Evolutionary conservation across 1,284 basidiomycete species (phyloP).

Genomic region (Ceratobasidium papillatum): DNA sequence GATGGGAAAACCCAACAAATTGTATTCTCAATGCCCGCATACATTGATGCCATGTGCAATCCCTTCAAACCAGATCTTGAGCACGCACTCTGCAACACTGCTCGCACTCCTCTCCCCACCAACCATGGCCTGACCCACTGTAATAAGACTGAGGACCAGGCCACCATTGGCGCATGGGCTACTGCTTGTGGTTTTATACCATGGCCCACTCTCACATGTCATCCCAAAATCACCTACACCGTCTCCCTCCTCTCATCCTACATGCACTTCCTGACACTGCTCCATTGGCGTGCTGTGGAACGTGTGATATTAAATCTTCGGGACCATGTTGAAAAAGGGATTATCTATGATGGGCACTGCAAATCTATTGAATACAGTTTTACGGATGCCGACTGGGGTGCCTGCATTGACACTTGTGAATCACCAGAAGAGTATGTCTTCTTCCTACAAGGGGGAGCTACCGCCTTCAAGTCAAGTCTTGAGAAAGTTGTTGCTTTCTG

Average conservation of each 20-base stretch:
- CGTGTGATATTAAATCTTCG: conserved; percentile 47
- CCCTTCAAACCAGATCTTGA: not conserved
- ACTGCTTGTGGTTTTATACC: conserved; percentile 29
- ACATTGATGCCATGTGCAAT: not conserved
- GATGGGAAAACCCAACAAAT: not conserved
- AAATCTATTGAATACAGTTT: conserved; percentile 53
- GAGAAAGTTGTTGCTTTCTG: conserved; percentile 53
- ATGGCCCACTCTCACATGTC: conserved; percentile 20
- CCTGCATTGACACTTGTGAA: conserved; percentile 46
- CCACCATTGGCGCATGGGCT: not conserved
- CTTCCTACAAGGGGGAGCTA: conserved; percentile 49
- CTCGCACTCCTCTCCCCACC: not conserved
- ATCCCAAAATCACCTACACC: conserved; percentile 25
- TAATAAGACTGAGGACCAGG: not conserved
- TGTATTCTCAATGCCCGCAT: not conserved
- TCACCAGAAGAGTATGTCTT: conserved; percentile 52
- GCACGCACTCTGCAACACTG: not conserved
- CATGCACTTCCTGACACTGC: not conserved
- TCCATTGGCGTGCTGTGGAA: conserved; percentile 45
- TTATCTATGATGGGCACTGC: conserved; percentile 33
- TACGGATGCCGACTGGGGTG: conserved; percentile 54
- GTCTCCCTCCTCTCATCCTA: not conserved
- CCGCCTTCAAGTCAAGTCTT: conserved; percentile 52
- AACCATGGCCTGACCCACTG: not conserved
- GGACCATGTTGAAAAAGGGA: conserved; percentile 42